Conservation (phyloP, 2,329 filamentous ascomycete genomes). For the Exophiala oligosperma region DNA sequence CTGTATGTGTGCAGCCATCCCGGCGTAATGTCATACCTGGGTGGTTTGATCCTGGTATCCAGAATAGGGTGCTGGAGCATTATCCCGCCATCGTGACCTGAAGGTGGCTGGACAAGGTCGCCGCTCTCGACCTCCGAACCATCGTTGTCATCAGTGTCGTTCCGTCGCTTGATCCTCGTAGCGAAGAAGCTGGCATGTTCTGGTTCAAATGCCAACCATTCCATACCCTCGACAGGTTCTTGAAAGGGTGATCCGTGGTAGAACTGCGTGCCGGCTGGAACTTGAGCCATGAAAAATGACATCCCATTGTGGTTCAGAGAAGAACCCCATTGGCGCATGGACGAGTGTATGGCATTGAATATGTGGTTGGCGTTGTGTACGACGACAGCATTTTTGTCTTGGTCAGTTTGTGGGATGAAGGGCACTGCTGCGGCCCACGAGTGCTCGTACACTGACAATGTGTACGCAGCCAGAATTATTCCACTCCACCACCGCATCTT, state of each 20-base stretch:
- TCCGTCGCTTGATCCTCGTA: slow-evolving; percentile 16
- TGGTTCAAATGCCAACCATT: slow-evolving; percentile 67
- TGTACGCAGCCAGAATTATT: not conserved
- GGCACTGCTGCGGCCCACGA: slow-evolving; percentile 3
- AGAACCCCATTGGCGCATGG: slow-evolving; percentile 73
- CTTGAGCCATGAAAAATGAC: slow-evolving; percentile 65
- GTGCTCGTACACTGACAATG: not conserved
- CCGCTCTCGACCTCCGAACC: too few species aligned
- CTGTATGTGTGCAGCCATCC: slow-evolving; percentile 70
- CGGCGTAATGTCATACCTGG: slow-evolving; percentile 11
- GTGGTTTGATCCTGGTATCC: not conserved
- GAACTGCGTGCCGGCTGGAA: slow-evolving; percentile 64
- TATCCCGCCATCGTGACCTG: not conserved
- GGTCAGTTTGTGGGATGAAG: not conserved
- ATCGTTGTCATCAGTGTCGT: not conserved
- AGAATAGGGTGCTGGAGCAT: not conserved
- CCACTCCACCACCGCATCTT: not conserved
- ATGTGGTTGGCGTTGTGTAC: slow-evolving; percentile 60
- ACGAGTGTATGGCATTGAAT: slow-evolving; percentile 72
- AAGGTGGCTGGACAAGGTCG: too few species aligned
- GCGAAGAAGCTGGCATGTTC: slow-evolving; percentile 72
- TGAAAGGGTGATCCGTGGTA: slow-evolving; percentile 62
- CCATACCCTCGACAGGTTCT: slow-evolving; percentile 47
- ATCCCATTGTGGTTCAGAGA: slow-evolving; percentile 75
- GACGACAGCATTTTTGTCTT: not conserved